Conservation (phyloP, 345 rosid species). For the Firmiana major region DNA sequence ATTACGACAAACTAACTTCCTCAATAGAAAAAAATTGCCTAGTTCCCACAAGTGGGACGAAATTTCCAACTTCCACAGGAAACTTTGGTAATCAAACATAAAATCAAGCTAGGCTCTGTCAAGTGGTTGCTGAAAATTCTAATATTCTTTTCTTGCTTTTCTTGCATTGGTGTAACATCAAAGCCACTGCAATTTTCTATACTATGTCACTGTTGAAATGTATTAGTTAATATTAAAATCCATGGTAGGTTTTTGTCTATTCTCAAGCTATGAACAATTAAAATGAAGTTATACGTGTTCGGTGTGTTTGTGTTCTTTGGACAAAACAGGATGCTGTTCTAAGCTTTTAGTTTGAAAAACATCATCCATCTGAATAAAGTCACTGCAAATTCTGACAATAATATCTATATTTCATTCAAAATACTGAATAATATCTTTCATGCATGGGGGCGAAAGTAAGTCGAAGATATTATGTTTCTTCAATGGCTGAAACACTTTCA, state of each 20-base stretch:
- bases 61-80: background rate
- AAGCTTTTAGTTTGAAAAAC: too few relatives aligned
- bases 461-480: background rate
- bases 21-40: background rate
- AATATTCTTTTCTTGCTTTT: background rate
- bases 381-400: background rate
- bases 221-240: background rate
- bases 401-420: background rate
- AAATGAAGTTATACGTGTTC: background rate
- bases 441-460: background rate
- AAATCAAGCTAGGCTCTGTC: too few relatives aligned
- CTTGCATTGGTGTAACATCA: background rate
- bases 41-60: background rate
- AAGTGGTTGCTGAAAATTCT: background rate
- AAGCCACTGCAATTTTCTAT: background rate
- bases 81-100: background rate
- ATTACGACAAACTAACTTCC: background rate
- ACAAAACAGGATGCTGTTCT: background rate
- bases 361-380: background rate
- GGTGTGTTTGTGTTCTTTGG: background rate
- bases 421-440: background rate
- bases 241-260: background rate
- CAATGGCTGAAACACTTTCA: background rate
- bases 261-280: background rate
- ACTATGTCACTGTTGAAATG: background rate